Percentiles rank a stretch among this genome's conserved stretches.
Evolutionary conservation across 2,329 filamentous ascomycete species (phyloP).

Genomic region (Huntiella bhutanensis): DNA sequence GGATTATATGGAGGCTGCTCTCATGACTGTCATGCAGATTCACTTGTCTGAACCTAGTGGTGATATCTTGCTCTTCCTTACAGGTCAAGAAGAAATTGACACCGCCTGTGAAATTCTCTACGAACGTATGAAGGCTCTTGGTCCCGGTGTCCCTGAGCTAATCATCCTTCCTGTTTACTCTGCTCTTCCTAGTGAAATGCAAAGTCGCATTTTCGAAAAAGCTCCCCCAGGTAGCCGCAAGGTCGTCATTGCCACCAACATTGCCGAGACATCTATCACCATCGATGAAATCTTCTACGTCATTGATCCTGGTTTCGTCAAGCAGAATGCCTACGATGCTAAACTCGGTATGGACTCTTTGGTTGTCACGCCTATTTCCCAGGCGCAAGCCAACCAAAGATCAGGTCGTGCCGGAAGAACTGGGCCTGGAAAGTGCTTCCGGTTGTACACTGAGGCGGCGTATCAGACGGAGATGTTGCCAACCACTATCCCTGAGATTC

Average conservation of each 20-base stretch:
- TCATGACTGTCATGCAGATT: conserved; percentile 98
- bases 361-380: conserved; percentile 87
- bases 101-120: conserved; percentile 81
- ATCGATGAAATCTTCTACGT: conserved; percentile 98
- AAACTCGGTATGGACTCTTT: conserved; percentile 96
- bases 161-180: conserved; percentile 94
- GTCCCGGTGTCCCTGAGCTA: conserved; percentile 75
- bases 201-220: conserved; percentile 85
- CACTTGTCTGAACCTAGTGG: conserved; percentile 81
- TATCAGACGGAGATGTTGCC: conserved; percentile 96
- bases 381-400: conserved; percentile 89
- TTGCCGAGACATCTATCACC: conserved; percentile 92
- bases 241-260: conserved; percentile 95
- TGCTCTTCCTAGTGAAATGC: conserved; percentile 79
- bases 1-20: conserved; percentile 81
- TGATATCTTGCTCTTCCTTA: conserved; percentile 92
- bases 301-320: conserved; percentile 90
- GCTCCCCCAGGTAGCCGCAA: conserved; percentile 73
- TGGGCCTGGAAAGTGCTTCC: conserved; percentile 88
- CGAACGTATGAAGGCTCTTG: conserved; percentile 90
- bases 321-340: conserved; percentile 90
- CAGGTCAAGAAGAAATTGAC: conserved; percentile 95
- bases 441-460: conserved; percentile 84
- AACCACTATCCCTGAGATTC: conserved; percentile 89
- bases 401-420: conserved; percentile 85